Evolutionary conservation across 1,284 basidiomycete genomes (phyloP), one percentile per base, ranked within the genome.

Genomic region (Apiotrichum gracile): DNA sequence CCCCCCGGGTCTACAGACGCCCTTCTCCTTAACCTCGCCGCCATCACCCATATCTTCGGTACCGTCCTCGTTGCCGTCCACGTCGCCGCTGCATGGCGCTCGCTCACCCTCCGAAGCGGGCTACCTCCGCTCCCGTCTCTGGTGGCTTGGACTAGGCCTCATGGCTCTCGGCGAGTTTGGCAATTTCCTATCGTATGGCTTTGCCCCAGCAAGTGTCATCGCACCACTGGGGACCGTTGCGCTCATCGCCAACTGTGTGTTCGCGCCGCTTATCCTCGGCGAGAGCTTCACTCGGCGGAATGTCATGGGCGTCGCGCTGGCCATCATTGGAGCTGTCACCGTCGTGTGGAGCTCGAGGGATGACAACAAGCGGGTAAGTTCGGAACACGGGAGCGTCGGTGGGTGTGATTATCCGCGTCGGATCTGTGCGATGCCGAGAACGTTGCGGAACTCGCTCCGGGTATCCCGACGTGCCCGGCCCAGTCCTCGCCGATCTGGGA

Each of bases 91-190:
- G 54, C 44, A 14, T 31, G 26, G 13, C 29, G 43, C 37, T 19
- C 27, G 19, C 41, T 47, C 25, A 61, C 63, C n/a, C 19, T 56
- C 60, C 24, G 70, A 75, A 48, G 66, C 68, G 13, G 82, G 82
- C 54, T 94, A 93, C 73, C 77, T 97, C 19, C 84, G 81, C 61
- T 89, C 87, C 8, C 89, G 85, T 68, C 68, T 93, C 55, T 98
- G 93, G 93, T 96, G 93, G 91, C 65, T 82, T 8, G 94, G 94
- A 0, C 86, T 97, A 58, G 65, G 83, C 13, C 78, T 97, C 42
- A 94, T 97, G 85, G 88, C 89, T 59, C 58, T 96, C 13, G 94
- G 94, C 16, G 94, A 98, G 77, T 75, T 84, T 24, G 89, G 90
- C 14, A 97, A 97, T 69, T 97, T 97, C 58, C 82, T 91, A 51